Conservation (phyloP, 2,329 filamentous ascomycete species). For the Fusarium nematophilum region DNA sequence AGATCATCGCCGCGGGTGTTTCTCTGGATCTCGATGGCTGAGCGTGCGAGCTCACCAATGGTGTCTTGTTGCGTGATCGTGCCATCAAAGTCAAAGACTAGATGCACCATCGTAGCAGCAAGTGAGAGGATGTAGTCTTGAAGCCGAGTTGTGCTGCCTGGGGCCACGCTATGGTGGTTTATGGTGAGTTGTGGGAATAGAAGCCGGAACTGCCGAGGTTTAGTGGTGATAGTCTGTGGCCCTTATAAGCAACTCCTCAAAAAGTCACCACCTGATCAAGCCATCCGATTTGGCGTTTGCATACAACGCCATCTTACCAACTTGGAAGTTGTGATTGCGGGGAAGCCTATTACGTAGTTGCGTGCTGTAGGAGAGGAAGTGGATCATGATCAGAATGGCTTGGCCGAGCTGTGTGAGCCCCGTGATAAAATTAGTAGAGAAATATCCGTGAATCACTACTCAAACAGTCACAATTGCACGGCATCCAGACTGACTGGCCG, state of each 20-base stretch:
- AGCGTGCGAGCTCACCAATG: constrained; percentile 59
- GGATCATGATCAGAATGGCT: constrained; percentile 28
- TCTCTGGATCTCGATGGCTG: constrained; percentile 53
- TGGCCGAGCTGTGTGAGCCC: constrained; percentile 10
- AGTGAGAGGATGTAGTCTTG: not conserved
- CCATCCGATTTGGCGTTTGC: not conserved
- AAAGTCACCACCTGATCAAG: constrained; percentile 15
- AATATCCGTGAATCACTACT: not conserved
- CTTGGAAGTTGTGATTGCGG: constrained; percentile 29
- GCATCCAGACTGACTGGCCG: not conserved
- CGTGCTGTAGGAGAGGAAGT: constrained; percentile 20
- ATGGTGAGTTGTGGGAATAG: constrained; percentile 6
- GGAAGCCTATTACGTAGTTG: constrained; percentile 37
- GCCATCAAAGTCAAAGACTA: constrained; percentile 70
- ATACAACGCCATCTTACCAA: constrained; percentile 5
- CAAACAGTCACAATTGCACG: constrained; percentile 1
- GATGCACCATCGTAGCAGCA: constrained; percentile 48
- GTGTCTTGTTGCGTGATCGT: constrained; percentile 68
- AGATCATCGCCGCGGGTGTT: constrained; percentile 47
- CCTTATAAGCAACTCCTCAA: not conserved
- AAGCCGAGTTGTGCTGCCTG: constrained; percentile 4
- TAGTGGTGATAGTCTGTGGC: not conserved
- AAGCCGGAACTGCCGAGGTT: not conserved
- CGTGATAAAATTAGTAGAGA: no score
- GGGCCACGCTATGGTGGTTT: not conserved